phyloP scores from a whole-genome alignment of 306 rosid genomes.

The Vachellia collinsii region DNA sequence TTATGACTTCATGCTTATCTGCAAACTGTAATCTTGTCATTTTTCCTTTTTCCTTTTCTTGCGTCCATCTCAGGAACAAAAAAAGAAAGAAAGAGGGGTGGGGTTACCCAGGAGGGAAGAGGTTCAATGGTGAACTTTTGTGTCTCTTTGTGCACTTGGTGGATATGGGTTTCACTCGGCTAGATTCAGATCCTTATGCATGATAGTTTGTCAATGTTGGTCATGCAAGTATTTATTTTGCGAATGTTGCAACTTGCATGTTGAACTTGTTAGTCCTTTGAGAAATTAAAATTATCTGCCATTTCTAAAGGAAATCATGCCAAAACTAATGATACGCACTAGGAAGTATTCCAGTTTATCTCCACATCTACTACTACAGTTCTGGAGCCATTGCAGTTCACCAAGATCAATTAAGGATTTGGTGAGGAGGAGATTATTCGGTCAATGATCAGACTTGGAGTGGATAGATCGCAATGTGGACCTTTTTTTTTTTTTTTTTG shows the following conservation, averaged over 20 bases:
- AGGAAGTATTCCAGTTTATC: neutral
- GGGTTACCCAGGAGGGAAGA: neutral
- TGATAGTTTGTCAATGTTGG: neutral
- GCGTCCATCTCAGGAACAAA: neutral
- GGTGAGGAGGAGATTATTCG: neutral
- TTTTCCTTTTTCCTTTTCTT: neutral
- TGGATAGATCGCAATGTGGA: slow-evolving; percentile 25
- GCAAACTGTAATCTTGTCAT: neutral
- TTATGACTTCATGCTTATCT: neutral
- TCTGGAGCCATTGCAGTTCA: neutral
- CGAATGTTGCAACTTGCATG: neutral
- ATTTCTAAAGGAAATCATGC: neutral
- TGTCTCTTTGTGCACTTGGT: neutral
- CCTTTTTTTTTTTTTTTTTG: neutral
- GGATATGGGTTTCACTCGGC: neutral
- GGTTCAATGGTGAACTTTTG: neutral
- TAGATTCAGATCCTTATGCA: neutral
- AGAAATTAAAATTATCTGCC: too few species aligned
- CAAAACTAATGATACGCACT: neutral
- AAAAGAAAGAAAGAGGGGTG: neutral
- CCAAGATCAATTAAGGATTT: neutral
- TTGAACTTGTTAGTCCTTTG: neutral
- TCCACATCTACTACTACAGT: neutral
- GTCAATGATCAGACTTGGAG: neutral
- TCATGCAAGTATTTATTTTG: neutral